Evolutionary conservation across 345 rosid species (phyloP), one percentile per base, ranked within the genome.

Genomic region (Eucalyptus curtisii): DNA sequence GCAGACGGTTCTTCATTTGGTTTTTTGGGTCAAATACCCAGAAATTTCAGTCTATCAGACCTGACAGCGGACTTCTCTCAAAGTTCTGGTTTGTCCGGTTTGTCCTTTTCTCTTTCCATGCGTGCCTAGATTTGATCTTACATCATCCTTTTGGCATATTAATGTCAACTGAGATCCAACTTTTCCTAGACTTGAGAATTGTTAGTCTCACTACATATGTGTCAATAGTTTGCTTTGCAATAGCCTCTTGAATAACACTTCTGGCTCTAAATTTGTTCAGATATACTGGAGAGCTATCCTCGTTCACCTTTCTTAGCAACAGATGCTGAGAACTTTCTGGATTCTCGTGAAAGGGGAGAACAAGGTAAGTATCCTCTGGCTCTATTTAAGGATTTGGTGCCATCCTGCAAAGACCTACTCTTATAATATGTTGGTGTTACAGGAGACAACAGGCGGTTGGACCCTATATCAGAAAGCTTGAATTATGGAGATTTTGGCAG

Each of bases 21-120:
- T 89, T 92, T 93, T 90, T 89, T 98, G 92, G 94, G 95, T 90
- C 96, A 93, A 88, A 95, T 98, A 86, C 96, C 99, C 91, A 93
- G 96, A 88, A 95, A 88, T 92, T 96, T 98, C 93, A 98, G 99
- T 92, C 96, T 98, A 30, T 95, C 99, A 68, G 99, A 98, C 94
- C 90, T 98, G 90, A 93, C 99, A 5, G 98, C 98, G 33, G 97
- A 96, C 89, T 98, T 94, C 91, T 91, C 96, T 37, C 99, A 97
- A 90, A 96, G 97, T 94, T 94, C 99, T 94, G 99, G 99, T 98
- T 88, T 89, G 87, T 90, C 89, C 30, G 31, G 55, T 45, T 52
- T 87, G 33, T 44, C 52, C 27, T 37, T 24, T 71, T 49, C 64
- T 88, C 30, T 42, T 55, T 45, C 27, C 82, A 31, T 64, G 10